Percentiles rank a stretch among this genome's conserved stretches.
Conservation (phyloP, 2,329 filamentous ascomycete genomes). For the Alternaria panax region DNA sequence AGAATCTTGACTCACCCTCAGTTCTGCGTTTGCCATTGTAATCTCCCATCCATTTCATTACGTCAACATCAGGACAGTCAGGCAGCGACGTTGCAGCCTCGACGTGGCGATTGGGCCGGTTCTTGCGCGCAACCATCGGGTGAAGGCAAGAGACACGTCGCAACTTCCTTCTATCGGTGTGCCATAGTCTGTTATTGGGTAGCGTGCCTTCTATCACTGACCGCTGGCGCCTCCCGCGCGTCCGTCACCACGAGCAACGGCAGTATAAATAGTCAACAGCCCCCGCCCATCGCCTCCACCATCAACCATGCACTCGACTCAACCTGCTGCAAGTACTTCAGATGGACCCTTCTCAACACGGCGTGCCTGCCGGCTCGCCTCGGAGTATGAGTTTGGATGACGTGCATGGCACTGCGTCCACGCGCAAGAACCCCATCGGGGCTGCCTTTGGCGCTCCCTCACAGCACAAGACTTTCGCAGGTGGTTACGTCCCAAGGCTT, state of each 20-base stretch:
- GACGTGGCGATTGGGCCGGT: constrained; percentile 1
- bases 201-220: constrained; percentile 10
- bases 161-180: neutral
- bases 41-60: constrained; percentile 5
- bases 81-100: neutral
- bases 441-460: neutral
- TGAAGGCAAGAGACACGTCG: constrained; percentile 6
- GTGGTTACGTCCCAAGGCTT: constrained; percentile 1
- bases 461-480: neutral
- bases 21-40: neutral
- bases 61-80: neutral
- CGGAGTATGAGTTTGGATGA: constrained; percentile 7
- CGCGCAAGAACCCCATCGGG: neutral
- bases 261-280: constrained; percentile 10
- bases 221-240: constrained; percentile 1
- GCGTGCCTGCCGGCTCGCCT: constrained; percentile 3
- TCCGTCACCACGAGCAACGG: constrained; percentile 9
- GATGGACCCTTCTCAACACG: constrained; percentile 10
- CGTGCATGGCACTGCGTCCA: neutral
- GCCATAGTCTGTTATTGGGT: neutral
- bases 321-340: constrained; percentile 1
- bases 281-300: neutral
- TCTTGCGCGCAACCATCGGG: neutral
- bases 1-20: neutral
- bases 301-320: neutral